phyloP scores from a whole-genome alignment of 2,329 filamentous ascomycete genomes.

The Talaromyces sp. region DNA sequence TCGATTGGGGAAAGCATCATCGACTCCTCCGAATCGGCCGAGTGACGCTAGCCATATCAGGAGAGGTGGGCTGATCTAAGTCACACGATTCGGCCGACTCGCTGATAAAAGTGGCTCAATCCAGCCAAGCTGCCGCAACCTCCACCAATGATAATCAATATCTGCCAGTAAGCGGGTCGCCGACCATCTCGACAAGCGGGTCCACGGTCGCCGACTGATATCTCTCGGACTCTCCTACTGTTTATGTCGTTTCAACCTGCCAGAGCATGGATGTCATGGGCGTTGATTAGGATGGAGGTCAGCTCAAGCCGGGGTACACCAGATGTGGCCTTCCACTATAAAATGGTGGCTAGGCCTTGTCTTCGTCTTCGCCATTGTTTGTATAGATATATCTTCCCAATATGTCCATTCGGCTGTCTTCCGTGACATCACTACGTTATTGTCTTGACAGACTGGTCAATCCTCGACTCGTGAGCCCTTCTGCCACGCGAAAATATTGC shows the following conservation, averaged over 20 bases:
- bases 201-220: background rate
- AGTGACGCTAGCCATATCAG: background rate
- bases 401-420: background rate
- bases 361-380: background rate
- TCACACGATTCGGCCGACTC: slow-evolving; percentile 5
- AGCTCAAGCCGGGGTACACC: background rate
- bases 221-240: too few relatives aligned
- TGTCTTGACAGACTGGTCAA: background rate
- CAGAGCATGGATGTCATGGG: background rate
- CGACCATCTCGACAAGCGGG: slow-evolving; percentile 3
- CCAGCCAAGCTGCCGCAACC: background rate
- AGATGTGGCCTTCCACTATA: background rate
- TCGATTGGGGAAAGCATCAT: background rate
- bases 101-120: background rate
- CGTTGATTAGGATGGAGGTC: background rate
- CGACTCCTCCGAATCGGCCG: slow-evolving; percentile 6
- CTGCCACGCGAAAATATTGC: background rate
- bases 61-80: background rate
- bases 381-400: background rate
- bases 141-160: background rate
- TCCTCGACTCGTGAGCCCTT: background rate
- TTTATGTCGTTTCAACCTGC: background rate
- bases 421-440: background rate
- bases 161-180: background rate
- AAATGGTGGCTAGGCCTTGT: background rate